These are phyloP conservation scores for Xylaria sp. DNA, from an alignment of 2,329 filamentous ascomycete genomes.

Conservation along the genomic window DNA sequence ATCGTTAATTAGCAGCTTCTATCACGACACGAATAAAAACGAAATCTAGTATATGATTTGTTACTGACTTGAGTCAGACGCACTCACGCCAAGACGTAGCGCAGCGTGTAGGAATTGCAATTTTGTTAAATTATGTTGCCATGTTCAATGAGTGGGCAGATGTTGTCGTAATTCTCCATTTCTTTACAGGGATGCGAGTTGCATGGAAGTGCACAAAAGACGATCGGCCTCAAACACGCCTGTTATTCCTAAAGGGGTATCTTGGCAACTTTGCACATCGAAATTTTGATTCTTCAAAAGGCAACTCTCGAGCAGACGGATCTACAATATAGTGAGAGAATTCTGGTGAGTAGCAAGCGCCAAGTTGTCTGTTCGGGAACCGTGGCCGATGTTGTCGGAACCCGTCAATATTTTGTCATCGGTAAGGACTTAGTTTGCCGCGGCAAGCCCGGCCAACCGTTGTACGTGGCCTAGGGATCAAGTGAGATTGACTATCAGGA, in stretches of 20 bases:
- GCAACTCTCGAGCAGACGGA: not conserved
- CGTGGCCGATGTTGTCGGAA: not conserved
- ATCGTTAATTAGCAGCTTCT: not conserved
- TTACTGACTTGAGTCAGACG: not conserved
- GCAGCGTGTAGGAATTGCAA: not conserved
- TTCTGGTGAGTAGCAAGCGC: not conserved
- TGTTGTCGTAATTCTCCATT: slow-evolving; percentile 16
- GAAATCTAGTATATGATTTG: not conserved
- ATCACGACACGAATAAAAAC: not conserved
- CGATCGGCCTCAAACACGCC: slow-evolving; percentile 6
- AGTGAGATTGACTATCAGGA: too few relatives aligned
- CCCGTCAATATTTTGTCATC: not conserved
- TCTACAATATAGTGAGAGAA: not conserved
- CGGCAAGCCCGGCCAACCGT: not conserved
- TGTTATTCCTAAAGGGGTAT: not conserved
- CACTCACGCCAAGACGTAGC: not conserved
- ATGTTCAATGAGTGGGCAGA: slow-evolving; percentile 9
- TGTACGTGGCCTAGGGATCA: not conserved
- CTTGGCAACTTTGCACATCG: slow-evolving; percentile 16
- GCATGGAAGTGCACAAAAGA: not conserved
- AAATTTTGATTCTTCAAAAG: not conserved
- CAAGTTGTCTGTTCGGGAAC: not conserved
- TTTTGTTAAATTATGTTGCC: slow-evolving; percentile 12
- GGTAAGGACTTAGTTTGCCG: not conserved
- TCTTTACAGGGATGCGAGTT: slow-evolving; percentile 1